Base-by-base conservation (phyloP, 1,284 basidiomycete genomes). In the Ustilago xerochloae region DNA sequence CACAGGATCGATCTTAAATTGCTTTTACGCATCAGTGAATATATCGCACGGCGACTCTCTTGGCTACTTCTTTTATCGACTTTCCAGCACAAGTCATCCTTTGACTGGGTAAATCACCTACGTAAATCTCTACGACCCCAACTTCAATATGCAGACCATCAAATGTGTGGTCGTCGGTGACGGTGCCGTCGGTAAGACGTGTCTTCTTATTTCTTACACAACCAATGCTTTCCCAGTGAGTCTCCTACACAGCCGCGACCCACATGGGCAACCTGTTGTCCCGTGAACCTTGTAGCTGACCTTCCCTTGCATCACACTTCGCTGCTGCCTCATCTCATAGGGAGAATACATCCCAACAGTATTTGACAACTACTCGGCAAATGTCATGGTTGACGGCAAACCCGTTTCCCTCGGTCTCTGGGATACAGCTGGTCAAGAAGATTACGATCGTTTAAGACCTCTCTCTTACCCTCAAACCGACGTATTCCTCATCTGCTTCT, bases 391-490 rank as follows among this genome's bases (percentile, higher is more conserved):
- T 65, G 97, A 99, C 83, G 94, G 94, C 81, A 97, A 97, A 88
- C 97, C 97, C 48, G 96, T 99, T 81, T 94, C 93, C 62, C 90
- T 99, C 62, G 96, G 96, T 60, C 88, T 98, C 62, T 98, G 94
- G 95, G 82, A 84, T 58, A 84, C 82, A 6, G 82, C 82, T 5
- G 82, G 82, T 3, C 82, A 84, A 61, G 80, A 85, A 60, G 84
- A 85, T 49, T 96, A 95, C 85, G 97, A 99, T 86, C 92, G 97
- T 61, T 91, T 99, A 81, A 92, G 97, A 79, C 97, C 97, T 55
- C 89, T 99, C 74, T 96, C 93, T 69, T 99, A 99, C 87, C 97
- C 97, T 8, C 97, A 99, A 86, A 99, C 97, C 54, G 97, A 99
- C 85, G 94, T 99, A 36, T 99, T 99, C 88, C 88, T 99, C 84